Conservation (phyloP, 257 asterid genomes). For the Nicotiana tabacum region DNA sequence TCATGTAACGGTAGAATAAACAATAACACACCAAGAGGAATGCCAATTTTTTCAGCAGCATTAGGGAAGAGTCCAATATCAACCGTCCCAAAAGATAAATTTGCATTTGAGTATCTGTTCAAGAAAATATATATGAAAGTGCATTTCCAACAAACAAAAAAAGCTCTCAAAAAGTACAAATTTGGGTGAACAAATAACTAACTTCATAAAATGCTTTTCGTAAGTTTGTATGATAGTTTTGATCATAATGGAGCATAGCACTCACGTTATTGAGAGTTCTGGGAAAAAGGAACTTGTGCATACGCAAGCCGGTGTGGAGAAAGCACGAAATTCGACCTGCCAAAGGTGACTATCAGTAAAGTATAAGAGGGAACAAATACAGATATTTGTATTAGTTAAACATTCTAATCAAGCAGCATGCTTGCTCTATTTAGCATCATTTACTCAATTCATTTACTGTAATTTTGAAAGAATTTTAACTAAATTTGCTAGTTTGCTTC, state of each 20-base stretch:
- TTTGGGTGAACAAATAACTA: neutral
- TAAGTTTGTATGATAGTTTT: neutral
- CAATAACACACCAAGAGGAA: conserved; percentile 53
- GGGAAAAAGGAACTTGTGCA: conserved; percentile 81
- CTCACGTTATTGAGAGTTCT: conserved; percentile 90
- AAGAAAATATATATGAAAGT: conserved; percentile 24
- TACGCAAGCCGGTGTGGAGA: conserved; percentile 61
- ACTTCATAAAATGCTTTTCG: neutral
- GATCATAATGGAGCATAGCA: conserved; percentile 6
- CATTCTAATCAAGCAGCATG: neutral
- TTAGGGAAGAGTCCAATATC: conserved; percentile 98
- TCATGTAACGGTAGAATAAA: conserved; percentile 6
- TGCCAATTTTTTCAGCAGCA: conserved; percentile 89
- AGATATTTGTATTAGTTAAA: neutral
- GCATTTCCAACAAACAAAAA: neutral
- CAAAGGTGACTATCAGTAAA: conserved; percentile 19
- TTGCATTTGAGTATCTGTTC: conserved; percentile 73
- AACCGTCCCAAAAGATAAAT: conserved; percentile 72
- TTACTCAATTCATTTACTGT: neutral
- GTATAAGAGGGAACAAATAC: conserved; percentile 1
- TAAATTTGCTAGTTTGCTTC: neutral
- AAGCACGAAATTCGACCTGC: conserved; percentile 85
- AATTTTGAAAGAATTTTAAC: neutral
- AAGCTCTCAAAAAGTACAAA: neutral
- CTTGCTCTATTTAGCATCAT: neutral